Percentiles rank a stretch among this genome's conserved stretches.
phyloP scores from a whole-genome alignment of 495 filamentous ascomycete species.

The Xylaria castorea region DNA sequence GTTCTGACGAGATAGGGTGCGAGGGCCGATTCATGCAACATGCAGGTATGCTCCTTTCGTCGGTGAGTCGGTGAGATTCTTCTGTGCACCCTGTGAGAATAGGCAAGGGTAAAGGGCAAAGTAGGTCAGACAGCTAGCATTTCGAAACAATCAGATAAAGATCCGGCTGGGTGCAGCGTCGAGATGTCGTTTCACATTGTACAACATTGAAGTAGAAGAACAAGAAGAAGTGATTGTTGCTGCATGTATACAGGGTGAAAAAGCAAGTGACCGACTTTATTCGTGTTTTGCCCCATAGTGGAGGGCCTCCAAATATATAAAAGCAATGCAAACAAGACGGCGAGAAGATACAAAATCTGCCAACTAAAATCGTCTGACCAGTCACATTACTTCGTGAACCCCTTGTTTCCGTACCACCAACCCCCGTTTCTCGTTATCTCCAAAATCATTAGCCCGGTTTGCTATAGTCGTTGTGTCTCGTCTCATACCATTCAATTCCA shows the following conservation, averaged over 20 bases:
- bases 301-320: background rate
- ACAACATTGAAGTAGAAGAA: background rate
- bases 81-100: background rate
- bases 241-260: background rate
- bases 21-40: background rate
- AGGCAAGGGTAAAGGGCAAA: background rate
- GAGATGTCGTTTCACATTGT: background rate
- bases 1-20: background rate
- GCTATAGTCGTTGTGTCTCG: background rate
- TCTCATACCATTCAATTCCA: background rate
- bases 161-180: background rate
- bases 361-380: background rate
- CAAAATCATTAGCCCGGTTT: slow-evolving; percentile 1
- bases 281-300: background rate
- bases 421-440: background rate
- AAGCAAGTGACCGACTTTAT: background rate
- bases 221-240: background rate
- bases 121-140: background rate
- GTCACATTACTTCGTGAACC: background rate
- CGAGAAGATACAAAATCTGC: background rate
- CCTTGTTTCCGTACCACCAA: slow-evolving; percentile 12
- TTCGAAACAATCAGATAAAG: background rate
- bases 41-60: background rate
- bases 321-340: background rate
- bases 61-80: background rate